A percentile compares a stretch with the other conserved stretches of the same genome.
Conservation (phyloP, 257 asterid species). For the Ophiorrhiza pumila region DNA sequence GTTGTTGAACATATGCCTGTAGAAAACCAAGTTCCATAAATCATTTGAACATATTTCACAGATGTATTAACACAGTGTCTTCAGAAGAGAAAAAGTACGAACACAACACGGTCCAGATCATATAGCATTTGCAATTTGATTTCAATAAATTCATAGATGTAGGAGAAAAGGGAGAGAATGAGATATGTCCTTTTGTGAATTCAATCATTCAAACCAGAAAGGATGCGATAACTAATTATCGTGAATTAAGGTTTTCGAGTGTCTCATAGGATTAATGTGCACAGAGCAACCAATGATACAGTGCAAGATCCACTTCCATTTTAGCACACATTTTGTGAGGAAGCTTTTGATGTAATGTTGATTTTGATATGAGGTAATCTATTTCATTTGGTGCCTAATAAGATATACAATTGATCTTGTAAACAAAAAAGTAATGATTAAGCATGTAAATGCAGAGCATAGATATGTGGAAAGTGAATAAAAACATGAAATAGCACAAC, state of each 20-base stretch:
- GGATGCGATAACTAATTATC: neutral
- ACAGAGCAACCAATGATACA: neutral
- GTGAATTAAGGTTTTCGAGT: too few species aligned
- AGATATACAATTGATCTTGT: too few species aligned
- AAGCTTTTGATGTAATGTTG: too few species aligned
- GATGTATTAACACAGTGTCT: neutral
- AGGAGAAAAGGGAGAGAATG: neutral
- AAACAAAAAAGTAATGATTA: too few species aligned
- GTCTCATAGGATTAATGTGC: too few species aligned
- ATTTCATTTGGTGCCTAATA: too few species aligned
- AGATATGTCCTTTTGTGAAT: neutral
- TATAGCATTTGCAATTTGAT: neutral
- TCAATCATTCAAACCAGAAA: neutral
- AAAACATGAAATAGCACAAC: neutral
- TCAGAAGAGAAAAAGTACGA: neutral
- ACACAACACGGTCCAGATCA: neutral
- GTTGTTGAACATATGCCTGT: slow-evolving; percentile 91
- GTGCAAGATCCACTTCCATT: neutral
- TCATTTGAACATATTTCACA: slow-evolving; percentile 16
- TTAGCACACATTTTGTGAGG: too few species aligned
- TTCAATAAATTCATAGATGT: neutral
- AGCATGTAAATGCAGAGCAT: neutral
- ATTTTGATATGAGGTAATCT: too few species aligned
- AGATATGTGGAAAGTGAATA: neutral
- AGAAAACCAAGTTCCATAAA: slow-evolving; percentile 19